Base-by-base conservation (phyloP, 441 rosid genomes). In the Syzygium malaccense region DNA sequence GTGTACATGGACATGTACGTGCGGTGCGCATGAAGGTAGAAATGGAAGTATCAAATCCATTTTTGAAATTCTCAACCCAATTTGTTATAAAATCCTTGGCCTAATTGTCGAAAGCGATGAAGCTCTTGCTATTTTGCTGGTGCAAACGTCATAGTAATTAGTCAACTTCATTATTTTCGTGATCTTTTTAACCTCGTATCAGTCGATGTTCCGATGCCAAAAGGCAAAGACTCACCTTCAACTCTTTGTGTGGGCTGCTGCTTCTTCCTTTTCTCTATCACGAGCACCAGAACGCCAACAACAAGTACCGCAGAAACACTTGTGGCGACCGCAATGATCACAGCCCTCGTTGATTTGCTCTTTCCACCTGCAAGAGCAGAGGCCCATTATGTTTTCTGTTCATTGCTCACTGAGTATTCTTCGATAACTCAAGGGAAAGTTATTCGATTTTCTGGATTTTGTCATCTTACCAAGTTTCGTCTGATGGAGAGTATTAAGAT, bases 51-150 rank as follows among this genome's bases (percentile, higher is more conserved):
- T n/a, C 19, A 7, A 62, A 14, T n/a, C 71, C 68, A 62, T 62
- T 0, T n/a, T 8, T 14, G 33, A 15, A 7, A n/a, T 62, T n/a
- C 19, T 62, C 33, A n/a, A n/a, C 19, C 19, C 33, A 62, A n/a
- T 62, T n/a, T 62, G 33, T 62, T n/a, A 0, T 13, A 0, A 0
- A n/a, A 14, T n/a, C 6, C 2, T 0, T 62, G 3, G 19, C 33
- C 71, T 14, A 58, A 58, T 58, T 58, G 64, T 60, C 17, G 45
- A 41, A 41, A 41, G 45, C 45, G 45, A 41, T 41, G 45, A 41
- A 41, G 45, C 45, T 41, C 45, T 41, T 41, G 0, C 8, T 28
- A 6, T 3, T 6, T 3, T 5, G 66, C 1, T 60, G 19, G 10
- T n/a, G 1, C 71, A n/a, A 62, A 62, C 26, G 64, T 41, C 64